A percentile compares a stretch with the other conserved stretches of the same genome.
phyloP scores from a whole-genome alignment of 2,329 filamentous ascomycete species.

The Penicillium sp. region DNA sequence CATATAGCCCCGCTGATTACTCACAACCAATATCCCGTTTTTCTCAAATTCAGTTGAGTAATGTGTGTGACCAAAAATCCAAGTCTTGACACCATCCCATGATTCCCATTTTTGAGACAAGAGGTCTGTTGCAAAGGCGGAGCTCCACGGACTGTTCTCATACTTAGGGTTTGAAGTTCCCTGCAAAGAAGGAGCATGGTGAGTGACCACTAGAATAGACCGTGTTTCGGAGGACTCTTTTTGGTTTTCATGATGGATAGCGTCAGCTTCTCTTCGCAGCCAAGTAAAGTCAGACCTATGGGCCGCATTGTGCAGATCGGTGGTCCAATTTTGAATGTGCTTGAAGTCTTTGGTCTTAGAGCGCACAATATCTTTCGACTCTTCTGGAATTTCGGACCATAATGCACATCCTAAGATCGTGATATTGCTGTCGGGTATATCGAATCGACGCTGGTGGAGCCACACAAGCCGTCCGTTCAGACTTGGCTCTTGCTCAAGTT shows the following conservation, averaged over 20 bases:
- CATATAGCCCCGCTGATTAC: constrained; percentile 52
- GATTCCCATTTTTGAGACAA: constrained; percentile 26
- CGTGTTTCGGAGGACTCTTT: neutral
- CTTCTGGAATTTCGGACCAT: constrained; percentile 56
- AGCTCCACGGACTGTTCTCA: constrained; percentile 50
- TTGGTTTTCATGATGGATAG: constrained; percentile 19
- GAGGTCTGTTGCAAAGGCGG: constrained; percentile 60
- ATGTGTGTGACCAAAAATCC: constrained; percentile 55
- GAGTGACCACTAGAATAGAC: constrained; percentile 57
- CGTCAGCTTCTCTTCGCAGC: constrained; percentile 48
- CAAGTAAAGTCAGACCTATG: constrained; percentile 57
- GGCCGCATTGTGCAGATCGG: constrained; percentile 53
- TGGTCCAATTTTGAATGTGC: constrained; percentile 57
- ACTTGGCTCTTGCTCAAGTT: constrained; percentile 33
- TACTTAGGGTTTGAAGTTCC: constrained; percentile 57
- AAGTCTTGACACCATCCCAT: constrained; percentile 38
- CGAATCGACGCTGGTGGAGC: constrained; percentile 30
- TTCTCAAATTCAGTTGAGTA: constrained; percentile 47
- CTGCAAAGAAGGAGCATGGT: constrained; percentile 60
- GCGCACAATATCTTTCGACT: constrained; percentile 45
- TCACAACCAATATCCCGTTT: constrained; percentile 41
- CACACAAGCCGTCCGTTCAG: constrained; percentile 32
- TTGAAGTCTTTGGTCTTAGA: constrained; percentile 59
- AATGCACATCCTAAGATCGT: constrained; percentile 63
- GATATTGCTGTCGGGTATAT: constrained; percentile 39